Percentiles rank a stretch among this genome's conserved stretches.
Evolutionary conservation across 1,284 basidiomycete genomes (phyloP).

Genomic region (Cystobasidium sp.): DNA sequence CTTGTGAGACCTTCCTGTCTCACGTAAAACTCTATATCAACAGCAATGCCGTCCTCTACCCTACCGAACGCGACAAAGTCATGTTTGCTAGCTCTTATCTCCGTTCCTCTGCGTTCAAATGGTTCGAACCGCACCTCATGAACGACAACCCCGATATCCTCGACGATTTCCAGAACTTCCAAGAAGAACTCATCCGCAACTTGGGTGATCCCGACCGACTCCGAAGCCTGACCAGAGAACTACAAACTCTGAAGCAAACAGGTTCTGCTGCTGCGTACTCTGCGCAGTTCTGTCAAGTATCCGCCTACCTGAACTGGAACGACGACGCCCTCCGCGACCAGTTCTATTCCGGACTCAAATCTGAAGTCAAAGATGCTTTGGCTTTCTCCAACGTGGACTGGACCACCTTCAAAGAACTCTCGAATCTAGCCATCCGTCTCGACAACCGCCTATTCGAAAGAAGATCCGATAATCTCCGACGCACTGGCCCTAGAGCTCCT

Average conservation of each 20-base stretch:
- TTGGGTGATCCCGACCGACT: conserved; percentile 21
- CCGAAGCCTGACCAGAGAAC: conserved; percentile 44
- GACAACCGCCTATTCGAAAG: conserved; percentile 46
- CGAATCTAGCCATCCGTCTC: conserved; percentile 27
- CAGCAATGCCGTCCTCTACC: conserved; percentile 30
- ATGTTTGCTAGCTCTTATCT: conserved; percentile 46
- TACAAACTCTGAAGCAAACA: conserved; percentile 43
- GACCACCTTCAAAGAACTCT: background rate
- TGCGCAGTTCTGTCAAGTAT: conserved; percentile 42
- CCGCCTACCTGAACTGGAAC: conserved; percentile 44
- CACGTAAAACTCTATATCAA: background rate
- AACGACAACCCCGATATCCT: conserved; percentile 10
- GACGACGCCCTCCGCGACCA: conserved; percentile 42
- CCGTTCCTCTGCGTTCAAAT: conserved; percentile 46
- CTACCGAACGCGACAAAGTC: conserved; percentile 45
- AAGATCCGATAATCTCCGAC: no score
- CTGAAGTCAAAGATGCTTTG: conserved; percentile 46
- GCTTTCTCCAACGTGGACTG: conserved; percentile 4
- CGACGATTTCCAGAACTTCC: background rate
- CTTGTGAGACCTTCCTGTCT: conserved; percentile 20
- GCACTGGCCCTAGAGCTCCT: no score
- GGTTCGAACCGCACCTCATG: conserved; percentile 46
- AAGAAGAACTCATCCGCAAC: conserved; percentile 26
- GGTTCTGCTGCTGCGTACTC: conserved; percentile 44
- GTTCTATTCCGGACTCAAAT: conserved; percentile 48